Conservation (phyloP, 2,329 filamentous ascomycete species). For the Epichloe elymi region DNA sequence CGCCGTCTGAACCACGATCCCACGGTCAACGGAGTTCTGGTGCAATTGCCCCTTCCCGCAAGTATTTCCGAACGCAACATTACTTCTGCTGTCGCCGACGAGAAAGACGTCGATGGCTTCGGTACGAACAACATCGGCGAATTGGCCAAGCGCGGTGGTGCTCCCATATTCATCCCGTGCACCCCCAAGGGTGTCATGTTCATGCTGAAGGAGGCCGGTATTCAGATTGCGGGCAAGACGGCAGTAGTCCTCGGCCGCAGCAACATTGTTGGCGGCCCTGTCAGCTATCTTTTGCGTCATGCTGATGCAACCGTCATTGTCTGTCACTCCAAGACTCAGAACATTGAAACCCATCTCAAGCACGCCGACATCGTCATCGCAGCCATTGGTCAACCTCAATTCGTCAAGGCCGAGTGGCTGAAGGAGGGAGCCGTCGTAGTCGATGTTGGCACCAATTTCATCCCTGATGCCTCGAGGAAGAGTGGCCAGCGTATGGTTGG, state of each 20-base stretch:
- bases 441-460: conserved; percentile 94
- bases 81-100: conserved; percentile 79
- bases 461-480: conserved; percentile 79
- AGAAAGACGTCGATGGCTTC: conserved; percentile 98
- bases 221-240: conserved; percentile 78
- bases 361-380: conserved; percentile 81
- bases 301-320: conserved; percentile 94
- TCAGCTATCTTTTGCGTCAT: conserved; percentile 90
- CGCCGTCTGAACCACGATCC: conserved; percentile 75
- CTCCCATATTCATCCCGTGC: conserved; percentile 82
- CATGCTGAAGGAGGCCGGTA: conserved; percentile 68
- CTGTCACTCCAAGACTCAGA: conserved; percentile 79
- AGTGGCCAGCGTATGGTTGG: conserved; percentile 85
- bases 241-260: conserved; percentile 90
- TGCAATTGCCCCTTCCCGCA: conserved; percentile 81
- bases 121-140: conserved; percentile 91
- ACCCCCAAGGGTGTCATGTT: conserved; percentile 97
- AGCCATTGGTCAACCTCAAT: conserved; percentile 75
- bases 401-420: conserved; percentile 90
- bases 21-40: conserved; percentile 77
- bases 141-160: conserved; percentile 86
- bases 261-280: conserved; percentile 93
- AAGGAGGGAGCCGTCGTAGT: conserved; percentile 94
- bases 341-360: conserved; percentile 62
- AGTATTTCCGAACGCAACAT: conserved; percentile 83